A percentile compares a stretch with the other conserved stretches of the same genome.
These are phyloP conservation scores for Suillus subaureus DNA, from an alignment of 768 basidiomycete species.

Conservation along the genomic window DNA sequence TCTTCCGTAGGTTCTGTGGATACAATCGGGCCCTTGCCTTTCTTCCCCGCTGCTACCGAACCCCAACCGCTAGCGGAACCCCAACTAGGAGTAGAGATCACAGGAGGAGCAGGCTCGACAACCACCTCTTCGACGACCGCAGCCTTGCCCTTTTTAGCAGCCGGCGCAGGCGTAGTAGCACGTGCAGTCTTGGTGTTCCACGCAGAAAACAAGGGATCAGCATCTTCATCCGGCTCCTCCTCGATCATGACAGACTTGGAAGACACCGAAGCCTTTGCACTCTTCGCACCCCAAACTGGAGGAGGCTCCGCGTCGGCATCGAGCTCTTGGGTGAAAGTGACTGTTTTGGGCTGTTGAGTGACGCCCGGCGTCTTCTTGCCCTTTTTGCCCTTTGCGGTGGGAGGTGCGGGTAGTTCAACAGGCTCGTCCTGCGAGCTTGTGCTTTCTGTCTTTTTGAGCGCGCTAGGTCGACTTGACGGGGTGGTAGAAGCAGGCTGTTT, in stretches of 20 bases:
- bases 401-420: not conserved
- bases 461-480: not conserved
- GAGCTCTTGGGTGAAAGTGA: slow-evolving; percentile 20
- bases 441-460: slow-evolving; percentile 8
- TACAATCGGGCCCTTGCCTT: slow-evolving; percentile 10
- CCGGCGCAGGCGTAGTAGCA: not conserved
- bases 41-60: slow-evolving; percentile 17
- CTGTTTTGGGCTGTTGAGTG: slow-evolving; percentile 16
- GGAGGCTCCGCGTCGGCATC: slow-evolving; percentile 27
- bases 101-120: slow-evolving; percentile 12
- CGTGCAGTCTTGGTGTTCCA: not conserved
- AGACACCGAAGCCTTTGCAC: slow-evolving; percentile 13
- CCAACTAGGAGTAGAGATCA: slow-evolving; percentile 13
- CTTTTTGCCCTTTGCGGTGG: slow-evolving; percentile 25
- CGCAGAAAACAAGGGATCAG: slow-evolving; percentile 17
- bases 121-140: slow-evolving; percentile 15
- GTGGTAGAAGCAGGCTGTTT: not conserved
- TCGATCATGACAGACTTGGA: slow-evolving; percentile 26
- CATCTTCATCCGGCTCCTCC: slow-evolving; percentile 30
- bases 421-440: slow-evolving; percentile 6
- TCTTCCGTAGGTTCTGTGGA: not conserved
- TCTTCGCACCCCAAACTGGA: slow-evolving; percentile 24
- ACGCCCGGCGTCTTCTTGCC: slow-evolving; percentile 25
- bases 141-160: slow-evolving; percentile 16
- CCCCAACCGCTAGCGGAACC: slow-evolving; percentile 19